Evolutionary conservation across 768 basidiomycete species (phyloP), one percentile per base, ranked within the genome.

Genomic region (Mycena galericulata): DNA sequence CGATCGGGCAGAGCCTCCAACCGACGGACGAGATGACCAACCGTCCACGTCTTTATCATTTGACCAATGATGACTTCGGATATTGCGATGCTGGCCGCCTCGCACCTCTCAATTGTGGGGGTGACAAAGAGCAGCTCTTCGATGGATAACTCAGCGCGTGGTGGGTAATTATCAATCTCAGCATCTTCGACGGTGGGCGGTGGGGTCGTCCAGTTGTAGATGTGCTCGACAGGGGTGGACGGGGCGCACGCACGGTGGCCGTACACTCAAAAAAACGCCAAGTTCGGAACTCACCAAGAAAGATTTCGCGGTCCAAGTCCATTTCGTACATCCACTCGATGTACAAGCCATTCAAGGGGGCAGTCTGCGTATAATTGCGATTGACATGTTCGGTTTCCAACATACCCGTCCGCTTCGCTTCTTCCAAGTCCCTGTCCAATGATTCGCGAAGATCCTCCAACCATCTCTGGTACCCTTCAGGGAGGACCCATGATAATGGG

Each of bases 201-300:
- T 15, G 46, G 7, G 18, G 72, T 58, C 38, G 27, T 69, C 74
- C 75, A 76, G 50, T 69, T 56, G 46, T 69, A 75, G 5, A 59
- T 54, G 61, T 72, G 65, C 29, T 72, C 30, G 15, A 17, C 5
- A 2, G 75, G 75, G 8, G 68, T 74, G 12, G 43, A 20, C 0
- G 24, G 18, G 4, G 15, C 24, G 40, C 45, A 72, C 11, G 53
- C 27, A 30, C 72, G 68, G 30, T 70, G 66, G 4, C 72, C 68
- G 54, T 74, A 77, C 62, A 56, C 18, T 66, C 29, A 43, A 66
- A 18, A 46, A 74, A 72, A 18, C n/a, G n/a, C n/a, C n/a, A n/a
- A 56, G 22, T 32, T 73, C 53, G 1, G 40, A 36, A 7, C 34
- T 36, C 34, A 36, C 34, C 34, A 6, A 36, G 14, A 14, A 36